A percentile compares a stretch with the other conserved stretches of the same genome.
Conservation (phyloP, 106 monocot genomes). For the Hemerocallis citrina region DNA sequence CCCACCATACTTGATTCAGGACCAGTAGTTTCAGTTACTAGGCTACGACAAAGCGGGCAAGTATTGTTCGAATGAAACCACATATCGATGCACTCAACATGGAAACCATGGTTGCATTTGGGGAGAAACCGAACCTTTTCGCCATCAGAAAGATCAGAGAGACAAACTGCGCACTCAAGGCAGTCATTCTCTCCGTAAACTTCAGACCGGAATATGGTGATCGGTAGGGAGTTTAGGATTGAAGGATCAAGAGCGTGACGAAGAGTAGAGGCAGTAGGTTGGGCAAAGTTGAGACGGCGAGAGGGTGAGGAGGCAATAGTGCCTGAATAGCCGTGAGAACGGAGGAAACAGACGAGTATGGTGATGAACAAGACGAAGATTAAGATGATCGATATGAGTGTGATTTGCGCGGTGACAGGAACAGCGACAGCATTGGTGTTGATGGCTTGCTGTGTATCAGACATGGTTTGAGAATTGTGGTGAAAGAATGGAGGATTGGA, state of each 20-base stretch:
- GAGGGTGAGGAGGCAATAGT: background rate
- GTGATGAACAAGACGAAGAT: background rate
- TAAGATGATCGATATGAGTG: background rate
- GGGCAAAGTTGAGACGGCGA: background rate
- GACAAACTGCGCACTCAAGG: slow-evolving; percentile 20
- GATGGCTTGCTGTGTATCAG: background rate
- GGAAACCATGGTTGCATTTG: slow-evolving; percentile 61
- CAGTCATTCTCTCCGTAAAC: background rate
- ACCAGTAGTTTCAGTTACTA: background rate
- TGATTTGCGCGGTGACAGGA: background rate
- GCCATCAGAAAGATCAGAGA: slow-evolving; percentile 7
- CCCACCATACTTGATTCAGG: background rate
- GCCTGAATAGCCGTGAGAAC: background rate
- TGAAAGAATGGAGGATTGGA: too few relatives aligned
- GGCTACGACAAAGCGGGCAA: slow-evolving; percentile 55
- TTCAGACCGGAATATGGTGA: background rate
- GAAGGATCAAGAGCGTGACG: slow-evolving; percentile 10
- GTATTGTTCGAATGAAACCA: slow-evolving; percentile 41
- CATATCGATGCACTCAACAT: slow-evolving; percentile 56
- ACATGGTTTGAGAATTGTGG: background rate
- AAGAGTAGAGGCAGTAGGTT: background rate
- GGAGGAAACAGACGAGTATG: background rate
- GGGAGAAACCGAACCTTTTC: slow-evolving; percentile 48
- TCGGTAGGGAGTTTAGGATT: slow-evolving; percentile 10
- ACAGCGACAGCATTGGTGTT: background rate